Percentiles rank a stretch among this genome's conserved stretches.
Evolutionary conservation across 2,329 filamentous ascomycete genomes (phyloP).

Genomic region (Diaporthe vexans): DNA sequence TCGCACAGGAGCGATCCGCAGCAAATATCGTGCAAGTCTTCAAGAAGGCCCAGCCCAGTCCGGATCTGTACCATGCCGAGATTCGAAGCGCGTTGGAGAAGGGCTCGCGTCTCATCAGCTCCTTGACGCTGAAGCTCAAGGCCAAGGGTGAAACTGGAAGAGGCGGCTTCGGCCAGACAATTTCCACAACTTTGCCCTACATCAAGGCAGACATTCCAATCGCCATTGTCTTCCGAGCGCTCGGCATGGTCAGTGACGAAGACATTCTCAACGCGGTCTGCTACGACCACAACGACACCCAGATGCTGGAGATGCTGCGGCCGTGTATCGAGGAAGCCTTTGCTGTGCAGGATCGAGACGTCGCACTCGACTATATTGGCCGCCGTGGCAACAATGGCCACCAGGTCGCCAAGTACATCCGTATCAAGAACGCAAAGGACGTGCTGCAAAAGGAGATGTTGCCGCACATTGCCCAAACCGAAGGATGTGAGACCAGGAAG

Average conservation of each 20-base stretch:
- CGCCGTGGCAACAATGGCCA: slow-evolving; percentile 83
- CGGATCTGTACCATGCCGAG: slow-evolving; percentile 93
- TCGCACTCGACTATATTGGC: slow-evolving; percentile 94
- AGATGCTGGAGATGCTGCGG: slow-evolving; percentile 97
- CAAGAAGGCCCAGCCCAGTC: slow-evolving; percentile 94
- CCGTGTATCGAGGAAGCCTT: slow-evolving; percentile 98
- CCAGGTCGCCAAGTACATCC: slow-evolving; percentile 84
- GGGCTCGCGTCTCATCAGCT: slow-evolving; percentile 93
- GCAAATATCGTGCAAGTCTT: slow-evolving; percentile 99
- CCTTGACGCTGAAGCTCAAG: slow-evolving; percentile 90
- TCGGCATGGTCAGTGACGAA: slow-evolving; percentile 96
- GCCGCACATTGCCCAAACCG: slow-evolving; percentile 94
- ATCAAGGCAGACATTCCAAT: slow-evolving; percentile 95
- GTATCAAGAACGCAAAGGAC: slow-evolving; percentile 91
- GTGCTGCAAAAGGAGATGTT: slow-evolving; percentile 97
- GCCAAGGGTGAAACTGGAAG: slow-evolving; percentile 86
- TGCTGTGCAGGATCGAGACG: slow-evolving; percentile 94
- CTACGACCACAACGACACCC: slow-evolving; percentile 93
- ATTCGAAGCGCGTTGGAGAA: slow-evolving; percentile 97
- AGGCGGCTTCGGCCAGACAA: slow-evolving; percentile 86
- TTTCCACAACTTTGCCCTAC: slow-evolving; percentile 92
- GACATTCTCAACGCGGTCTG: slow-evolving; percentile 99
- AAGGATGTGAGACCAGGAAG: slow-evolving; percentile 95
- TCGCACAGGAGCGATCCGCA: slow-evolving; percentile 96
- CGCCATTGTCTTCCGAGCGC: slow-evolving; percentile 93